Conservation (phyloP, 2,329 filamentous ascomycete genomes). For the Lecanicillium sp. region DNA sequence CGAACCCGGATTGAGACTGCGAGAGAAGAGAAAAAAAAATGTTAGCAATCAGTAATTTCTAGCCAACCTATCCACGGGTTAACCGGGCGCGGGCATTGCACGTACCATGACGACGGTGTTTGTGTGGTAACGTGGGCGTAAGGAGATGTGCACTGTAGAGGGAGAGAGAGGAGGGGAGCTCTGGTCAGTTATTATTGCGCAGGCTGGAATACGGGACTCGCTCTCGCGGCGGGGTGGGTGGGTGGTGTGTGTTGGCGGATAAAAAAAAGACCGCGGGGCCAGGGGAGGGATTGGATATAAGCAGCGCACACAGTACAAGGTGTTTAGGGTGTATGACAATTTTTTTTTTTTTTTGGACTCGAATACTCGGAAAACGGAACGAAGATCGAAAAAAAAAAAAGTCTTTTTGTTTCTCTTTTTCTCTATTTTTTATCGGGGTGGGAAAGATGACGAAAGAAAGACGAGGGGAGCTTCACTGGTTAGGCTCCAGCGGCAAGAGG, state of each 20-base stretch:
- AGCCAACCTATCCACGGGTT: background rate
- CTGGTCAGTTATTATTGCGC: conserved; percentile 12
- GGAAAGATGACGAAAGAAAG: conserved; percentile 1
- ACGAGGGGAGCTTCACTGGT: background rate
- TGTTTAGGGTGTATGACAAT: too few species aligned
- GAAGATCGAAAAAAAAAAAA: background rate
- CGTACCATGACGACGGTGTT: conserved; percentile 13
- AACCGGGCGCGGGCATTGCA: background rate
- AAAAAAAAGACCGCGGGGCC: background rate
- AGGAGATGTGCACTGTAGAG: conserved; percentile 6
- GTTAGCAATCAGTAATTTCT: background rate
- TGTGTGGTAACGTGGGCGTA: background rate
- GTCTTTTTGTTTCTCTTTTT: background rate
- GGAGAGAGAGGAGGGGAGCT: conserved; percentile 11
- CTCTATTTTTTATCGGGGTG: too few species aligned
- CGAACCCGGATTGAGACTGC: conserved; percentile 65
- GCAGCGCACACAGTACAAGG: too few species aligned
- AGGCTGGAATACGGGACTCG: background rate
- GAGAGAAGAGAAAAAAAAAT: background rate
- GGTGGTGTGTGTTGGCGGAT: background rate
- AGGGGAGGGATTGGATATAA: too few species aligned
- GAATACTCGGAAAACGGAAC: too few species aligned
- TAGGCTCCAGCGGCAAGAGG: too few species aligned
- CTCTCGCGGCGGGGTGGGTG: conserved; percentile 9
- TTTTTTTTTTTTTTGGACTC: too few species aligned